Evolutionary conservation across 768 basidiomycete genomes (phyloP).

Genomic region (Cytidiella melzeri): DNA sequence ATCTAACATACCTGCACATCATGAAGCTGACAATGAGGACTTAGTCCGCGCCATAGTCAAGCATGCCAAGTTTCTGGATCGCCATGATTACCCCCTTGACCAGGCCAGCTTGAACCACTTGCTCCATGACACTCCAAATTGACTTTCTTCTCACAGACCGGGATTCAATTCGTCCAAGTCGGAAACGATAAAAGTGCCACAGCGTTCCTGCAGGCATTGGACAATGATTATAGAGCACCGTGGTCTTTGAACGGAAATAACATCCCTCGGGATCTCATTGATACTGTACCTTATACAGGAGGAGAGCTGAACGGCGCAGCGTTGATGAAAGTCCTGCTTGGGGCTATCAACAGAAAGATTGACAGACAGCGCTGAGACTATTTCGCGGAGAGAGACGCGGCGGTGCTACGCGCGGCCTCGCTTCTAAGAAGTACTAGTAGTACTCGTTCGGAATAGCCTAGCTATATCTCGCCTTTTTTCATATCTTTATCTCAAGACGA

Average conservation of each 20-base stretch:
- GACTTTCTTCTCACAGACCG: conserved; percentile 41
- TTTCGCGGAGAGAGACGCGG: too few relatives aligned
- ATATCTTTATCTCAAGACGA: too few relatives aligned
- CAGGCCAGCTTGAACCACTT: conserved; percentile 36
- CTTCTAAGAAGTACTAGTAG: too few relatives aligned
- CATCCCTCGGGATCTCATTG: conserved; percentile 63
- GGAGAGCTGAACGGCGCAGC: conserved; percentile 37
- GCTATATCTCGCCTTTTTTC: too few relatives aligned
- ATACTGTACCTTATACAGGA: conserved; percentile 52
- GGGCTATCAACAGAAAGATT: conserved; percentile 56
- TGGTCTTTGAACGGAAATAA: conserved; percentile 30
- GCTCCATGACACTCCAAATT: conserved; percentile 3
- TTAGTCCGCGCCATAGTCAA: too few relatives aligned
- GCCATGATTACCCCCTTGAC: conserved; percentile 40
- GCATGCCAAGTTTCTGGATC: too few relatives aligned
- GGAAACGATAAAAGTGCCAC: conserved; percentile 39
- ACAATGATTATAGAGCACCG: too few relatives aligned
- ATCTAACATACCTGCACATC: too few relatives aligned
- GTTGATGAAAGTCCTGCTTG: conserved; percentile 60
- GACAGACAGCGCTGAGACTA: too few relatives aligned
- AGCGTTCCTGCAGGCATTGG: conserved; percentile 45
- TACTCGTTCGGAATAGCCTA: too few relatives aligned
- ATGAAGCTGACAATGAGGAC: too few relatives aligned
- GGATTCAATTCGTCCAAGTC: conserved; percentile 70
- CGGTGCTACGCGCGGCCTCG: too few relatives aligned